Evolutionary conservation across 1,284 basidiomycete species (phyloP), one percentile per base, ranked within the genome.

Genomic region (Marasmius oreades): DNA sequence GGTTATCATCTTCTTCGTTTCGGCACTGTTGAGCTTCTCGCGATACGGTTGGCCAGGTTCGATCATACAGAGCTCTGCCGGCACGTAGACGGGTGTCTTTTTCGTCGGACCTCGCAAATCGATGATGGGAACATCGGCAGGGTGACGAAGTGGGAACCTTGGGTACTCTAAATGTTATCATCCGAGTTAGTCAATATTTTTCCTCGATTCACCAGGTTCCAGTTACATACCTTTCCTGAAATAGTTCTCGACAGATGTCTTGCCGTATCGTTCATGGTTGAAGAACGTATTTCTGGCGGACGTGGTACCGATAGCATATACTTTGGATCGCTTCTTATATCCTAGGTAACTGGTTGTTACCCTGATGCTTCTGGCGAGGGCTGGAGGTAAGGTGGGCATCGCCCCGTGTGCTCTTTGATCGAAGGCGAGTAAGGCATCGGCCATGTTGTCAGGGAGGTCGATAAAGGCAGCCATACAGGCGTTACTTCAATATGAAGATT

Each of bases 381-480:
- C 61, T 50, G 65, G 66, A 1, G 72, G 73, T 23, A 78, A 56
- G 1, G 64, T 72, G 0, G 77, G 82, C 71, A 81, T 76, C 0
- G 72, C 78, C 0, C 80, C 82, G 1, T 64, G 61, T 0, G 81
- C 76, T 14, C 70, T 64, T 3, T 58, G 59, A 5, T 65, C 59
- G 62, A 86, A 89, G 2, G 72, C 73, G 2, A 70, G 22, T 55
- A 90, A 73, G 0, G 81, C 78, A 0, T 84, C 70, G 1, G 78
- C 82, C 3, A 90, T 73, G 55, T 83, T 86, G 0, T 84, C 84
- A 0, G 84, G 79, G 5, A 50, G 24, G 16, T 73, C 69, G 58
- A 89, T 79, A 65, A 91, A 91, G 0, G 86, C 86, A 0, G 85
- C 81, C 80, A 86, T 86, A 65, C 85, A 87, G 14, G 83, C 79